Base-by-base conservation (phyloP, 139 green algal species). In the Chlamydomonas incerta region DNA sequence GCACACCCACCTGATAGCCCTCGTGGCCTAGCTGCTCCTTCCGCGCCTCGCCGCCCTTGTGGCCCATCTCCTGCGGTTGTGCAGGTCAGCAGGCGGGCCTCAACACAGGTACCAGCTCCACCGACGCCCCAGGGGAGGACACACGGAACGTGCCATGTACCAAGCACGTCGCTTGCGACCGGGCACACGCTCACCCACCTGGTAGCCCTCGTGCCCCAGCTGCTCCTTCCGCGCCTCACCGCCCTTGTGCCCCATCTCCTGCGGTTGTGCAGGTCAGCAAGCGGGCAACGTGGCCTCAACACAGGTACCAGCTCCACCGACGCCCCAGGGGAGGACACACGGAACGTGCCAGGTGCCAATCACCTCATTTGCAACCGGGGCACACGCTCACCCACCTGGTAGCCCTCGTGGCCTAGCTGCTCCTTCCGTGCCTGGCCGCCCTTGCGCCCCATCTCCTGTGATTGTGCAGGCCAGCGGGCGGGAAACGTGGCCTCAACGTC, bases 181-280 rank as follows among this genome's bases (percentile, higher is more conserved):
- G n/a, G 18, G 23, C 60, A 66, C n/a, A n/a, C n/a, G 23, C 23
- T 14, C 10, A 3, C 62, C 28, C 62, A 69, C 62, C 62, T 69
- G 62, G 14, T 74, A 52, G 23, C 68, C 68, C 68, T 74, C 68
- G 68, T 74, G 68, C 68, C 33, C 68, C 31, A 74, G 68, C 62
- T n/a, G n/a, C n/a, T 70, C 77, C 76, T 73, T 83, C 24, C 80
- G 67, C 26, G 68, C 68, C 68, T 79, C 68, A 6, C 80, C 80
- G 17, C 80, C 80, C 68, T 74, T 70, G 47, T 75, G 79, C 20
- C 79, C 79, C 79, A 85, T 72, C 79, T 85, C 79, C 79, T 85
- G 66, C 0, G 41, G 29, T 0, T 8, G 35, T 34, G 11, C 24
- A 14, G 23, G 20, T 6, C 24, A 66, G 28, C 8, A 69, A 35